Evolutionary conservation across 768 basidiomycete species (phyloP).

Genomic region (Paxillus involutus): DNA sequence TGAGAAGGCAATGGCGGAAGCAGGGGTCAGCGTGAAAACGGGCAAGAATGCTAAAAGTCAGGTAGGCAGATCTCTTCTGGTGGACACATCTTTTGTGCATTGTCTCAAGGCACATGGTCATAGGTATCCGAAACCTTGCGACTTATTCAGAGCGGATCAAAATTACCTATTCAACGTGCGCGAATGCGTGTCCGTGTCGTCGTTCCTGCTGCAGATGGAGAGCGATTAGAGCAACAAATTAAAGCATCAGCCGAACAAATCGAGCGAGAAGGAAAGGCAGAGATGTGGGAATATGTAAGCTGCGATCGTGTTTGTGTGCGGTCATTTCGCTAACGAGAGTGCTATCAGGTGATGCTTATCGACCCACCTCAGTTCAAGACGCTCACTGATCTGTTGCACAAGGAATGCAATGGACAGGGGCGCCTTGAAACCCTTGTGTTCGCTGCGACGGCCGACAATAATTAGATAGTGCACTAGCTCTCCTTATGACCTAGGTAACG

Average conservation of each 20-base stretch:
- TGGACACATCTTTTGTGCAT: not conserved
- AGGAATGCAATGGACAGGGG: slow-evolving; percentile 86
- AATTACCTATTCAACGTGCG: slow-evolving; percentile 90
- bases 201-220: slow-evolving; percentile 66
- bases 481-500: not conserved
- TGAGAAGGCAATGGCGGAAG: slow-evolving; percentile 96
- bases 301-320: not conserved
- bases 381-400: slow-evolving; percentile 86
- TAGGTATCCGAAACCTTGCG: slow-evolving; percentile 93
- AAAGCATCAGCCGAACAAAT: slow-evolving; percentile 75
- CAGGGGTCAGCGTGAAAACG: slow-evolving; percentile 86
- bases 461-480: slow-evolving; percentile 3
- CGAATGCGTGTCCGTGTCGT: slow-evolving; percentile 88
- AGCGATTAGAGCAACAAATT: slow-evolving; percentile 69
- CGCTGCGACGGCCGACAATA: slow-evolving; percentile 52
- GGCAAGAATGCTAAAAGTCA: slow-evolving; percentile 95
- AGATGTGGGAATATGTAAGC: slow-evolving; percentile 88
- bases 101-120: not conserved
- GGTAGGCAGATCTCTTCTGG: slow-evolving; percentile 39
- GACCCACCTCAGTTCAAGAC: slow-evolving; percentile 91
- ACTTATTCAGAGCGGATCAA: slow-evolving; percentile 74
- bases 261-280: slow-evolving; percentile 76
- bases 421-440: slow-evolving; percentile 82
- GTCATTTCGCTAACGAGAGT: slow-evolving; percentile 9
- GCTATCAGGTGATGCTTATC: slow-evolving; percentile 79